Conservation (phyloP, 2,329 filamentous ascomycete species). For the Monilinia laxa region DNA sequence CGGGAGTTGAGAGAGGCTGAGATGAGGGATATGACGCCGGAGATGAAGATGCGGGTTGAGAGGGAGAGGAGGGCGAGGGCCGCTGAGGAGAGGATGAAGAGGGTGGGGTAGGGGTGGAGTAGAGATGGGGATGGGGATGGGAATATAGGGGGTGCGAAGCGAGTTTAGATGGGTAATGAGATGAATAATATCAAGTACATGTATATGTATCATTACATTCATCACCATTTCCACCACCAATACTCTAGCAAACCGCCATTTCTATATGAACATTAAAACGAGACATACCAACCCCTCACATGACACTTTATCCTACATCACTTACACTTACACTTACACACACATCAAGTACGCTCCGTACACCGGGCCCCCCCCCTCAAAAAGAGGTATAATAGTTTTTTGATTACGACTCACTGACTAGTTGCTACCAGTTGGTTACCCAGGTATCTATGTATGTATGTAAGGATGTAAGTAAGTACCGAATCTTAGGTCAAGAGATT, state of each 20-base stretch:
- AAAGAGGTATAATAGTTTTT: not conserved
- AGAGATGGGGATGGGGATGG: not conserved
- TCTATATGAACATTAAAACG: no score
- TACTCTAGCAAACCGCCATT: no score
- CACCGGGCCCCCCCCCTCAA: not conserved
- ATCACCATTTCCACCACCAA: no score
- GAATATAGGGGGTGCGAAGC: not conserved
- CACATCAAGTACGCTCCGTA: not conserved
- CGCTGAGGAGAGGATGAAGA: constrained; percentile 79
- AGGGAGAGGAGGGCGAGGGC: constrained; percentile 86
- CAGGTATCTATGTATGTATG: no score
- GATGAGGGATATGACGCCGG: constrained; percentile 77
- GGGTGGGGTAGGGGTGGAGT: not conserved
- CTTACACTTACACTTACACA: not conserved
- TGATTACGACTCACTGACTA: not conserved
- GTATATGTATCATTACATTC: no score
- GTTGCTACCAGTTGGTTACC: no score
- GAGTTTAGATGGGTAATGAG: not conserved
- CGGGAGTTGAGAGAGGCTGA: constrained; percentile 84
- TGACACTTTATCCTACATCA: not conserved
- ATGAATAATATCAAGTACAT: no score
- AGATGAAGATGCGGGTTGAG: constrained; percentile 82
- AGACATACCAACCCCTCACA: not conserved
- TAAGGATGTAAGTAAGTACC: no score
- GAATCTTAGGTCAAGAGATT: no score